Percentiles rank a stretch among this genome's conserved stretches.
Conservation (phyloP, 768 basidiomycete species). For the Calocera cornea region DNA sequence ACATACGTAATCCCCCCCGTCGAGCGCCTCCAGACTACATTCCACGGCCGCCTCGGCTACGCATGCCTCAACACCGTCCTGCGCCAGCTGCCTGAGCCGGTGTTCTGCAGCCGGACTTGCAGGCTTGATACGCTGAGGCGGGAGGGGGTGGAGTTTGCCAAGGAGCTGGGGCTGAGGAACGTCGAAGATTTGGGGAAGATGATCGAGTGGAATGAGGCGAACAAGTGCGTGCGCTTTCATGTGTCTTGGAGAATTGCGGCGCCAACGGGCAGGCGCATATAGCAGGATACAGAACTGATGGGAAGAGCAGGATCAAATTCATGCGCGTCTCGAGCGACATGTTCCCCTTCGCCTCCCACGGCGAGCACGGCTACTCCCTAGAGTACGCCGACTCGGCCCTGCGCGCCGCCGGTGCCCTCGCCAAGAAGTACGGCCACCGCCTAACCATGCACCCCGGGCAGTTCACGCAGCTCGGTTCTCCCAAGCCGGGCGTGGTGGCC, state of each 20-base stretch:
- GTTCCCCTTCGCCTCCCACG: constrained; percentile 86
- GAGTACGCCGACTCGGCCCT: constrained; percentile 43
- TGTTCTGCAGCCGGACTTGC: constrained; percentile 55
- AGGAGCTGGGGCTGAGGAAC: constrained; percentile 67
- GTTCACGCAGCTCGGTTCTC: constrained; percentile 59
- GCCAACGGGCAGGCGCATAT: constrained; percentile 5
- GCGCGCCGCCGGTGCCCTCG: constrained; percentile 45
- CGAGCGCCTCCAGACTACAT: constrained; percentile 49
- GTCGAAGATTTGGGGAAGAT: constrained; percentile 54
- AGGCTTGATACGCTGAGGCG: constrained; percentile 68
- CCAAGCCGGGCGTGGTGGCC: constrained; percentile 56
- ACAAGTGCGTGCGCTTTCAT: constrained; percentile 33
- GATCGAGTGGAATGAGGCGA: constrained; percentile 84
- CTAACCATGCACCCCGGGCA: constrained; percentile 84
- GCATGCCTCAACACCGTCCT: constrained; percentile 80
- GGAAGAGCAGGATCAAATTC: too few species aligned
- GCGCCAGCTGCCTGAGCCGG: constrained; percentile 45
- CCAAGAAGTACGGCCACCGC: constrained; percentile 57
- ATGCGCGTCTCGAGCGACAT: constrained; percentile 81
- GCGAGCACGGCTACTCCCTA: constrained; percentile 64
- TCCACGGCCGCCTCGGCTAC: constrained; percentile 42
- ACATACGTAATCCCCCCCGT: constrained; percentile 59
- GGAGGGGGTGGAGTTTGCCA: constrained; percentile 69
- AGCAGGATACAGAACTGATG: constrained; percentile 57
- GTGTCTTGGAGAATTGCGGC: constrained; percentile 6